Evolutionary conservation across 176 grass and related monocot genomes (phyloP), one percentile per base, ranked within the genome.

Genomic region (Juncus effusus): DNA sequence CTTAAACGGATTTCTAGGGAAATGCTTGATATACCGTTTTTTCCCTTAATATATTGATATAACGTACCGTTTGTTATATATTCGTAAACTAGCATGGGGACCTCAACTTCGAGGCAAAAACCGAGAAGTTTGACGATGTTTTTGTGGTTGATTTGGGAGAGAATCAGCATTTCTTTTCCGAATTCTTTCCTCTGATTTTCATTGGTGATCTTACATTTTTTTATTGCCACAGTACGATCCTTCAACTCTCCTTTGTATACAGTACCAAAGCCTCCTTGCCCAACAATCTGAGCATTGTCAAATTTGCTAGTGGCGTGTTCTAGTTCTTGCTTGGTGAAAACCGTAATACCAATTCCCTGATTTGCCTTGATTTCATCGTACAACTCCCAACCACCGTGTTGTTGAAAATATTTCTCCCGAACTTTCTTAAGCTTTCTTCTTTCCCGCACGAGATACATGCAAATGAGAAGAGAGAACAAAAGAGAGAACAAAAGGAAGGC

Each of bases 31-130:
- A 16, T 49, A 9, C 38, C 53, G 11, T 60, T 47, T 36, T 58
- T 1, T 35, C 40, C 15, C 72, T 73, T 73, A 42, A 83, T 77
- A 63, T 51, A 68, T 1, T 78, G n/a, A 55, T 65, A 83, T 42
- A 83, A 14, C 8, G 73, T 77, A 7, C 73, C 80, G 2, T 73
- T 41, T 12, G 74, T 56, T 51, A 83, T 65, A 36, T 77, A 83
- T 35, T 83, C 19, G 19, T 28, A 83, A 0, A 82, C 80, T 3
- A 82, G 56, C 65, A 77, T 77, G 2, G 80, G 74, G 15, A 77
- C 80, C 13, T 77, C 74, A n/a, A 70, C 74, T 10, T 82, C 79
- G 0, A 82, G 65, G n/a, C 80, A 82, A 38, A 63, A 82, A 0
- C 65, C 80, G 2, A 77, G 10, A 51, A 82, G 66, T 56, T 82